These are phyloP conservation scores for Fonsecaea pedrosoi DNA, from an alignment of 2,329 filamentous ascomycete species.

Conservation along the genomic window DNA sequence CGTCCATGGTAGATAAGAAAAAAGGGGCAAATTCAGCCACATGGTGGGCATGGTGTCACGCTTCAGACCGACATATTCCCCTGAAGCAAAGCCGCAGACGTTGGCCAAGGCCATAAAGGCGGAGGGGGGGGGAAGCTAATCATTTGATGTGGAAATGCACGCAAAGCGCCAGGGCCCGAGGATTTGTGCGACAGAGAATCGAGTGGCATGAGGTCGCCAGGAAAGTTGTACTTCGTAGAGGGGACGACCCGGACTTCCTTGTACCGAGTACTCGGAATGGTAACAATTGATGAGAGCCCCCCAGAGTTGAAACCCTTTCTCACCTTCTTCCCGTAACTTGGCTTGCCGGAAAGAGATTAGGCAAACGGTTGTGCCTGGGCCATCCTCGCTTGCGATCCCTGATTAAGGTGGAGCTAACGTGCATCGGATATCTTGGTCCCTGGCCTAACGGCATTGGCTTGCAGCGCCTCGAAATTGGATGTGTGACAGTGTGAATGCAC, in stretches of 20 bases:
- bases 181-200: not conserved
- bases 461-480: not conserved
- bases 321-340: conserved; percentile 48
- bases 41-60: conserved; percentile 13
- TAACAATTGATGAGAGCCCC: not conserved
- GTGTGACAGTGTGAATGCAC: not conserved
- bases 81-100: conserved; percentile 9
- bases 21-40: conserved; percentile 23
- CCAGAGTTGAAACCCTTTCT: conserved; percentile 49
- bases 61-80: not conserved
- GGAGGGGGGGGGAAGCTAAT: not conserved
- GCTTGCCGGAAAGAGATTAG: not conserved
- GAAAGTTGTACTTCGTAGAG: not conserved
- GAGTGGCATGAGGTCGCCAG: not conserved
- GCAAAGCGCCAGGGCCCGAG: not conserved
- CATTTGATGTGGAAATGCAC: not conserved
- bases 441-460: not conserved
- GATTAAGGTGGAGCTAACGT: conserved; percentile 48
- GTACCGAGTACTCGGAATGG: too few species aligned
- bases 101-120: not conserved
- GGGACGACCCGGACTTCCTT: too few species aligned
- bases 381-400: conserved; percentile 63
- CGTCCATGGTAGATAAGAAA: not conserved
- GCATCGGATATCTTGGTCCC: not conserved
- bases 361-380: conserved; percentile 53